A percentile compares a stretch with the other conserved stretches of the same genome.
Conservation (phyloP, 257 asterid genomes). For the Solanum clarkiae region DNA sequence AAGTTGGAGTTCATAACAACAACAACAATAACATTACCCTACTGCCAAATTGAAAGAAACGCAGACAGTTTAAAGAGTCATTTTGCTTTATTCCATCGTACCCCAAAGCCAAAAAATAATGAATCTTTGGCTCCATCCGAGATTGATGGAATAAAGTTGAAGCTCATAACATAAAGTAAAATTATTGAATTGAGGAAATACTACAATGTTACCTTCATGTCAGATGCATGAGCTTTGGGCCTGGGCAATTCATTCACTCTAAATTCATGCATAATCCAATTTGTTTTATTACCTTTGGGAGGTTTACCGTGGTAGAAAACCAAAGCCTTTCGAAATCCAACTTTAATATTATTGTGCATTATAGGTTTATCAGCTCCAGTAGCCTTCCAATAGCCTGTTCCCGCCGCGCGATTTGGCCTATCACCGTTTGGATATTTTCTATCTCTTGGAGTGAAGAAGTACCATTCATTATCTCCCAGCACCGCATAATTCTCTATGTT, state of each 20-base stretch:
- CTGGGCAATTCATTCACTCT: neutral
- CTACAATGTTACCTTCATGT: neutral
- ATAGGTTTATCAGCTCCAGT: slow-evolving; percentile 4
- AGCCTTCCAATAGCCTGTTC: slow-evolving; percentile 11
- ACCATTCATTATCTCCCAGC: slow-evolving; percentile 1
- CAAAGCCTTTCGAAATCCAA: slow-evolving; percentile 10
- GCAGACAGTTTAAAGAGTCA: too few species aligned
- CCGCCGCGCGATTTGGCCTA: slow-evolving; percentile 6
- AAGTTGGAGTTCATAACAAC: too few species aligned
- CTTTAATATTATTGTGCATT: neutral
- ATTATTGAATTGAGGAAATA: too few species aligned
- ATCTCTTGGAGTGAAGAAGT: slow-evolving; percentile 9
- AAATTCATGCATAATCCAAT: slow-evolving; percentile 22
- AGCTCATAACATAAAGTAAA: too few species aligned
- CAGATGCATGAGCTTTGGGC: neutral
- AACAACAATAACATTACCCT: too few species aligned
- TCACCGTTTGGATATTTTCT: slow-evolving; percentile 2
- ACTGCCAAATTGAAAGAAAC: too few species aligned
- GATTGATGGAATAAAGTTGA: too few species aligned
- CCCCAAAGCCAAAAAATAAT: too few species aligned
- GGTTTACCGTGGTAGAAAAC: slow-evolving; percentile 10
- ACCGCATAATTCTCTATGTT: neutral
- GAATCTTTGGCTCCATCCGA: too few species aligned
- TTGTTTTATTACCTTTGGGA: neutral
- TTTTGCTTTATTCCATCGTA: too few species aligned